phyloP scores from a whole-genome alignment of 805 yeast species.

The Dipodascopsis uninucleata region DNA sequence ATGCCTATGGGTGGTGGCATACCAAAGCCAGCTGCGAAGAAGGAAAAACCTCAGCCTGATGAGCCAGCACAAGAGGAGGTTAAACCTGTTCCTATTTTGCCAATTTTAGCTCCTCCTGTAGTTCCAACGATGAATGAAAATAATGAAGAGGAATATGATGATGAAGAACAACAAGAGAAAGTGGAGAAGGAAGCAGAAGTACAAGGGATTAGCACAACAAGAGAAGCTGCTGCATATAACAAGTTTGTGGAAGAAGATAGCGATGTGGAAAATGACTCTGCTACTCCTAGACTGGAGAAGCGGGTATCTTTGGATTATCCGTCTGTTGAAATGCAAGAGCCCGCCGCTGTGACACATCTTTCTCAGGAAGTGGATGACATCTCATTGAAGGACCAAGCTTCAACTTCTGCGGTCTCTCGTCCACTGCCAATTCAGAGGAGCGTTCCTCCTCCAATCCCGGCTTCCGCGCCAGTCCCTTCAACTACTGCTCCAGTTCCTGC shows the following conservation, averaged over 20 bases:
- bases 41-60: constrained; percentile 27
- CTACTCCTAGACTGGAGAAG: too few species aligned
- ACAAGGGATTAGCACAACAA: constrained; percentile 18
- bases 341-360: too few species aligned
- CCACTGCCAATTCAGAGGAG: constrained; percentile 5
- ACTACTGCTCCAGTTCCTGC: constrained; percentile 7
- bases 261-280: constrained; percentile 1
- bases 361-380: too few species aligned
- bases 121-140: constrained; percentile 24
- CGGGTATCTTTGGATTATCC: too few species aligned
- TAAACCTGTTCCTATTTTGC: constrained; percentile 51
- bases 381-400: too few species aligned
- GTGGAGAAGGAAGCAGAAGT: constrained; percentile 11
- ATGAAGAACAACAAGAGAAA: constrained; percentile 31
- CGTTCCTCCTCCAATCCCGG: constrained; percentile 24
- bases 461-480: constrained; percentile 2
- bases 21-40: constrained; percentile 14
- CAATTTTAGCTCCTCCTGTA: constrained; percentile 44
- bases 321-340: too few species aligned
- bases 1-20: constrained; percentile 30
- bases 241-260: constrained; percentile 8
- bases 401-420: constrained; percentile 17
- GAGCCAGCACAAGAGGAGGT: constrained; percentile 30
- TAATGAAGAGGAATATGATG: constrained; percentile 31
- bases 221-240: constrained; percentile 10